Base-by-base conservation (phyloP, 1,284 basidiomycete species). In the Chalciporus sp. region DNA sequence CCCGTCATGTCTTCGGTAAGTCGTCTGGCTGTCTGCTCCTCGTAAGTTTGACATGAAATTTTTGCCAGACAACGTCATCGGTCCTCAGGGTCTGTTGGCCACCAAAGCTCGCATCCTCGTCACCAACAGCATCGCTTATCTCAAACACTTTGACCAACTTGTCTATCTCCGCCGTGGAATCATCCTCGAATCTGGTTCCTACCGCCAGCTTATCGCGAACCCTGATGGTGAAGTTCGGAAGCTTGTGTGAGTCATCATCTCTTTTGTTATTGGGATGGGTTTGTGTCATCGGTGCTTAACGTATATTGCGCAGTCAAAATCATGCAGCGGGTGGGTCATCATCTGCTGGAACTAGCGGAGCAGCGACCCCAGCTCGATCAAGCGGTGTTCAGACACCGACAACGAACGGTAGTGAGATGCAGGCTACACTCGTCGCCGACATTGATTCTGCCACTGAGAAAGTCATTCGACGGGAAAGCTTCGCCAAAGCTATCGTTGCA, bases 31-130 rank as follows among this genome's bases (percentile, higher is more conserved):
- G 33, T 37, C 56, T 50, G 12, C 7, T 29, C n/a, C 7, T 16
- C 23, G 4, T 28, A 10, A 1, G 44, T 46, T 37, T 58, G n/a
- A 62, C 35, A 10, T 29, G 6, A 1, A 6, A 0, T 7, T 23
- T 44, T 20, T 51, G 72, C 2, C 72, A 86, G 93, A 96, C 63
- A 79, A 92, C 45, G 93, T 98, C 31, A 90, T 98, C 55, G 95
- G 95, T 3, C 94, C 95, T 1, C 76, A 85, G 50, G 95, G 95
- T 53, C 66, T 98, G 3, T 84, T 98, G 28, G 82, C 88, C 16
- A 82, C 83, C 40, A 96, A 96, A 72, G 94, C 94, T 6, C 81
- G 95, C 26, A 81, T 98, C 48, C 75, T 98, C 3, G 92, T 95
- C 55, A 96, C 94, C 19, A 95, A 98, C 72, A 89, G 89, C 44